Base-by-base conservation (phyloP, 2,329 filamentous ascomycete genomes). In the Xylaria multiplex region DNA sequence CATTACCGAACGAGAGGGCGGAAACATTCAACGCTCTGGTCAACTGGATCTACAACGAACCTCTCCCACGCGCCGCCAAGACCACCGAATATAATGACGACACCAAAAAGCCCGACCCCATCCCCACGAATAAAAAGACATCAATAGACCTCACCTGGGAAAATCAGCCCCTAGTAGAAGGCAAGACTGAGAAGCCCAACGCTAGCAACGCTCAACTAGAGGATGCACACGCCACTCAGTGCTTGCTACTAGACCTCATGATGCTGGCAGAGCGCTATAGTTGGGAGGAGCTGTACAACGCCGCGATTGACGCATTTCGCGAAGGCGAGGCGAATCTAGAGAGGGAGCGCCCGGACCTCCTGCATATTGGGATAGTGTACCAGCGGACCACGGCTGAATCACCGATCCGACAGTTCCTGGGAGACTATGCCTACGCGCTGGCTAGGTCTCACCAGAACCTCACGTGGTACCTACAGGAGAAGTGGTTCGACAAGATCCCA, bases 271-370 rank as follows among this genome's bases (percentile, higher is more conserved):
- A 64, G 42, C 22, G 42, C 1, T 37, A 53, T 22, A 32, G 8
- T 9, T 64, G 62, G 62, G 62, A 64, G 27, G 1, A 48, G 5
- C 49, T 64, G 1, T 64, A 53, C n/a, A 64, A 64, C 42, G 62
- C 37, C 16, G 62, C 62, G 4, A 59, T 59, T 13, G 55, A 64
- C 30, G 62, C 62, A 8, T 64, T 59, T 42, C 48, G 49, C 4
- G 40, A 59, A 7, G 62, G 62, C 11, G 62, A 64, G 19, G 16
- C 13, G 11, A 50, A 64, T 22, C 24, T 64, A 9, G 8, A 9
- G 6, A 14, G 55, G 11, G n/a, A 46, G 2, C 42, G 37, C 14
- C 48, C 49, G 22, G 32, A 27, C 35, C 14, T n/a, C 1, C 5
- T 14, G 2, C 46, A 64, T 5, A 59, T 59, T 32, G 42, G 48